Percentiles rank a stretch among this genome's conserved stretches.
phyloP scores from a whole-genome alignment of 148 eudicot genomes.

The Persicaria tinctoria region DNA sequence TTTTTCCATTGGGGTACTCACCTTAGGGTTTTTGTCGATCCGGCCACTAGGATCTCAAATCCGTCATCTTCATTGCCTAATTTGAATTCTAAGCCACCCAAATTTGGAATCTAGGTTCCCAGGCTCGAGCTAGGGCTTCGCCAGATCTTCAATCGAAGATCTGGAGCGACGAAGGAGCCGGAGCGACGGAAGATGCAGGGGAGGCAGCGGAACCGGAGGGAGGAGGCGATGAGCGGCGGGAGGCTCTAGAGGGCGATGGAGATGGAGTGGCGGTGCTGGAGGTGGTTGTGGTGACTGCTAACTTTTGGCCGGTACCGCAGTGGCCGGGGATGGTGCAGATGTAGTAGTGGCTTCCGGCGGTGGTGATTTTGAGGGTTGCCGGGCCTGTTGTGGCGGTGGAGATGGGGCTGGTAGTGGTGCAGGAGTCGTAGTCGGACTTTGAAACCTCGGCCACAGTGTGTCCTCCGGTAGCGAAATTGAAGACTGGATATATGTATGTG shows the following conservation, averaged over 20 bases:
- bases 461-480: neutral
- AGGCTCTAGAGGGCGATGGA: neutral
- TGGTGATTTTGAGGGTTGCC: neutral
- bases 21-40: no score
- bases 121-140: no score
- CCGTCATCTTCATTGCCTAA: no score
- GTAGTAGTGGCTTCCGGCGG: conserved; percentile 11
- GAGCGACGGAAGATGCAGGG: no score
- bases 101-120: no score
- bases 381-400: neutral
- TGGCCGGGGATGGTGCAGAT: conserved; percentile 5
- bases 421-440: conserved; percentile 3
- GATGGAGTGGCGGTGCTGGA: no score
- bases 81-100: no score
- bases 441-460: conserved; percentile 9
- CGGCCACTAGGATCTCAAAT: no score
- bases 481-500: neutral
- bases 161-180: no score
- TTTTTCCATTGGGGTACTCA: no score
- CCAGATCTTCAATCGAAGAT: no score
- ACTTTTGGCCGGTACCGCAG: conserved; percentile 3
- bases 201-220: neutral
- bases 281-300: neutral
- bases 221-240: neutral
- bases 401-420: neutral